phyloP scores from a whole-genome alignment of 257 asterid species.

The Sherardia arvensis region DNA sequence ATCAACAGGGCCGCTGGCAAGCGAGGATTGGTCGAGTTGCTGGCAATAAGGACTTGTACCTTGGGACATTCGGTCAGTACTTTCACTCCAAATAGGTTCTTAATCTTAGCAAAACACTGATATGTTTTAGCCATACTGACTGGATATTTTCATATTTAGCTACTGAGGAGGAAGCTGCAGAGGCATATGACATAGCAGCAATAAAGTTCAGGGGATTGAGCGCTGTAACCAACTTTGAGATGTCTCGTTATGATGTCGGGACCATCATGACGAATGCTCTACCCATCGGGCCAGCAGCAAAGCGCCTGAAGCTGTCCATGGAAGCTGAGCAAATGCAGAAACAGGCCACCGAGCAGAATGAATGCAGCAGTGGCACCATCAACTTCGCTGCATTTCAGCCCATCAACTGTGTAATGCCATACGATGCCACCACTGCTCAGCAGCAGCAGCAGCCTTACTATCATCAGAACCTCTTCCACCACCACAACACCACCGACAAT shows the following conservation, averaged over 20 bases:
- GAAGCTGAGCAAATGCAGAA: slow-evolving; percentile 53
- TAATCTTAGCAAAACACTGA: background rate
- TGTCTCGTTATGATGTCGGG: slow-evolving; percentile 80
- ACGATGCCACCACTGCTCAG: slow-evolving; percentile 21
- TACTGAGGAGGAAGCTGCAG: slow-evolving; percentile 99
- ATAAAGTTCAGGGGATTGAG: slow-evolving; percentile 80
- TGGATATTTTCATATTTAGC: slow-evolving; percentile 28
- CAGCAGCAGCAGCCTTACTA: slow-evolving; percentile 17
- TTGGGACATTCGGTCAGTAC: slow-evolving; percentile 76
- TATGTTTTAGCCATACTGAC: too few relatives aligned
- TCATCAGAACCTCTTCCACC: slow-evolving; percentile 53
- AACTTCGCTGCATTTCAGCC: slow-evolving; percentile 54
- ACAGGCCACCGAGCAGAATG: slow-evolving; percentile 25
- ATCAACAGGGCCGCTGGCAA: slow-evolving; percentile 99
- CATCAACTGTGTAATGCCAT: slow-evolving; percentile 59
- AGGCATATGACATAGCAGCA: slow-evolving; percentile 94
- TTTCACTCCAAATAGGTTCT: too few relatives aligned
- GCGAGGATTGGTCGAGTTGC: slow-evolving; percentile 98
- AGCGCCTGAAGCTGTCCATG: slow-evolving; percentile 60
- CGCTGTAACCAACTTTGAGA: slow-evolving; percentile 88
- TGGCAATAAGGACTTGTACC: slow-evolving; percentile 84
- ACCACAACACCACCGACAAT: slow-evolving; percentile 21
- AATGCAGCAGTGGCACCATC: slow-evolving; percentile 36
- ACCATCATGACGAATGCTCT: slow-evolving; percentile 76
- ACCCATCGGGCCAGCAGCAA: slow-evolving; percentile 77